Conservation (phyloP, 768 basidiomycete species). For the Termitomyces sp. region DNA sequence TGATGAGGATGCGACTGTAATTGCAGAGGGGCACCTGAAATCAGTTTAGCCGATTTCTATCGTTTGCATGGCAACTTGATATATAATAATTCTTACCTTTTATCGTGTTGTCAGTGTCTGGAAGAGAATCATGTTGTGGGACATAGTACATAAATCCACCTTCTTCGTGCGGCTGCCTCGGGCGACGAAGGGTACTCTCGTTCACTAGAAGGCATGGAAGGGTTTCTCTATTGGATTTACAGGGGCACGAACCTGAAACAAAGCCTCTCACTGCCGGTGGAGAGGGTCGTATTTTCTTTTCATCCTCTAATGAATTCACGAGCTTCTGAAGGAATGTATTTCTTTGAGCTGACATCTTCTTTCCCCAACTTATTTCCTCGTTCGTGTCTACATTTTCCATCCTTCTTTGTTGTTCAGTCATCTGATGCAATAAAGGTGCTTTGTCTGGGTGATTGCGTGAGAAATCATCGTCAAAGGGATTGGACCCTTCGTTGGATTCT, state of each 20-base stretch:
- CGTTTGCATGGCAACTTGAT: neutral
- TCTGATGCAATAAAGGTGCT: conserved; percentile 55
- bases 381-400: conserved; percentile 75
- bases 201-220: conserved; percentile 18
- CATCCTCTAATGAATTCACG: conserved; percentile 50
- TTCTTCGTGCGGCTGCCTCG: conserved; percentile 39
- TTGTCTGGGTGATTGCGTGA: conserved; percentile 54
- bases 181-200: conserved; percentile 27
- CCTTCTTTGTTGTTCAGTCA: conserved; percentile 51
- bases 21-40: conserved; percentile 9
- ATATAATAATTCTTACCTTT: conserved; percentile 15
- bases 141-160: conserved; percentile 48
- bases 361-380: conserved; percentile 79
- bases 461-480: conserved; percentile 74
- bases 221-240: neutral
- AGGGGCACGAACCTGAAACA: conserved; percentile 35
- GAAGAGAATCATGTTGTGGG: conserved; percentile 32
- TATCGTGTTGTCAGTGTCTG: conserved; percentile 14
- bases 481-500: conserved; percentile 58
- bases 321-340: conserved; percentile 70
- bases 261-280: conserved; percentile 33
- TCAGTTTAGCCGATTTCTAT: neutral
- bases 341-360: conserved; percentile 67
- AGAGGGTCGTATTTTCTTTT: conserved; percentile 43
- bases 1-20: conserved; percentile 12